These are phyloP conservation scores for Nicotiana otophora DNA, from an alignment of 257 asterid species.

Conservation along the genomic window DNA sequence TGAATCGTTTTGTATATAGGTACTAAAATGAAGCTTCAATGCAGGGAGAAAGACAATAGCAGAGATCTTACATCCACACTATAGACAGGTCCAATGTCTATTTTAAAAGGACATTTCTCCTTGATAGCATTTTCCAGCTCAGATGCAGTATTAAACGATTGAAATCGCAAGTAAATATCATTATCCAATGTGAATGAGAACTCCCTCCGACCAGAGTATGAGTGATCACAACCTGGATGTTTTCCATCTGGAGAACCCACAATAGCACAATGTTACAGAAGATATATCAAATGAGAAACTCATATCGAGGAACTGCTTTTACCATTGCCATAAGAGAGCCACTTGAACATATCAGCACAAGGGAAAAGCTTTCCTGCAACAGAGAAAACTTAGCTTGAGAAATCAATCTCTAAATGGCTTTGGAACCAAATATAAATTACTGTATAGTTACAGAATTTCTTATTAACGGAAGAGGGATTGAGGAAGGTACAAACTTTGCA, in stretches of 20 bases:
- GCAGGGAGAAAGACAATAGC: background rate
- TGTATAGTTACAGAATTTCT: background rate
- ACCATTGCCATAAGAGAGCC: slow-evolving; percentile 96
- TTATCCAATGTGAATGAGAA: slow-evolving; percentile 81
- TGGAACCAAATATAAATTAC: slow-evolving; percentile 10
- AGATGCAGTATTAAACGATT: slow-evolving; percentile 52
- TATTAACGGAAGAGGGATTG: background rate
- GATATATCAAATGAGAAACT: background rate
- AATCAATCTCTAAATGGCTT: background rate
- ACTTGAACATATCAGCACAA: slow-evolving; percentile 63
- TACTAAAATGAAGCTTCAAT: background rate
- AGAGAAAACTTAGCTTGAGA: background rate
- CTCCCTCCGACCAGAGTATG: slow-evolving; percentile 83
- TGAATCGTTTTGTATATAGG: background rate
- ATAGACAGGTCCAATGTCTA: slow-evolving; percentile 90
- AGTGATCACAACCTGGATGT: slow-evolving; percentile 94
- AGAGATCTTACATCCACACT: slow-evolving; percentile 71
- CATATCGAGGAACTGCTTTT: slow-evolving; percentile 15
- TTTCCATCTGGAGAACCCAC: slow-evolving; percentile 58
- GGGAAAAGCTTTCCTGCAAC: slow-evolving; percentile 79
- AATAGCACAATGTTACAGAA: slow-evolving; percentile 10
- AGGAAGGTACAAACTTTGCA: background rate
- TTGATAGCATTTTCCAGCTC: slow-evolving; percentile 65
- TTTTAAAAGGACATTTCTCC: slow-evolving; percentile 81
- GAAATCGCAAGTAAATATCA: slow-evolving; percentile 73